Evolutionary conservation across 768 basidiomycete species (phyloP).

Genomic region (Chiua virens): DNA sequence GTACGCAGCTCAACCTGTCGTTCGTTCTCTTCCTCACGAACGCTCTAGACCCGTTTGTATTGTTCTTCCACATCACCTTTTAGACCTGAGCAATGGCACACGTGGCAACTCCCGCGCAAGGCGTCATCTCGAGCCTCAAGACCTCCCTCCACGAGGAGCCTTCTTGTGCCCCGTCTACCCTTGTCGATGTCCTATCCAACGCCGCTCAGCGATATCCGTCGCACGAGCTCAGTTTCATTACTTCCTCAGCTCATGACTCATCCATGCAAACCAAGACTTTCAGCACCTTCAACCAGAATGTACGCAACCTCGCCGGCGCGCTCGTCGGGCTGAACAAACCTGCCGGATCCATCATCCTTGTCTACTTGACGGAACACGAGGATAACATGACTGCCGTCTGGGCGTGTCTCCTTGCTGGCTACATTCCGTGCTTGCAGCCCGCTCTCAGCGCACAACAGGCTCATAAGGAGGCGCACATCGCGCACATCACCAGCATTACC

Average conservation of each 20-base stretch:
- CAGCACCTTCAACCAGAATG: constrained; percentile 10
- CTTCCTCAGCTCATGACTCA: constrained; percentile 31
- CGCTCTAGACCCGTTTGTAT: not conserved
- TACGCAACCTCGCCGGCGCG: not conserved
- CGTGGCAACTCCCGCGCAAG: constrained; percentile 3
- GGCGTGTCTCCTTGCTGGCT: constrained; percentile 33
- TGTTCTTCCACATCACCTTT: not conserved
- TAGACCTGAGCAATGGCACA: constrained; percentile 4
- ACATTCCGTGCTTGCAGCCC: constrained; percentile 33
- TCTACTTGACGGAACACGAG: constrained; percentile 33
- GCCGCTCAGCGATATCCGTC: constrained; percentile 22
- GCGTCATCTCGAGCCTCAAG: constrained; percentile 7
- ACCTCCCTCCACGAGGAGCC: not conserved
- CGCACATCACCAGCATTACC: constrained; percentile 31
- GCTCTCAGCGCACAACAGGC: constrained; percentile 34
- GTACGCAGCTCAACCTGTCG: not conserved
- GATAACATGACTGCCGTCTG: constrained; percentile 35
- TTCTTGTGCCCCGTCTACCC: constrained; percentile 19
- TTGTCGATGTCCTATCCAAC: constrained; percentile 22
- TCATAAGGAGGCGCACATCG: constrained; percentile 30
- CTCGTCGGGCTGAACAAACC: constrained; percentile 20
- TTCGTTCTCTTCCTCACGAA: not conserved
- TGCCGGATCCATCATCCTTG: constrained; percentile 24
- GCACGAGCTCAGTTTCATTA: constrained; percentile 27
- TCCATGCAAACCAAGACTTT: constrained; percentile 29